phyloP scores from a whole-genome alignment of 768 basidiomycete species.

The Calocybe gangraenosa region DNA sequence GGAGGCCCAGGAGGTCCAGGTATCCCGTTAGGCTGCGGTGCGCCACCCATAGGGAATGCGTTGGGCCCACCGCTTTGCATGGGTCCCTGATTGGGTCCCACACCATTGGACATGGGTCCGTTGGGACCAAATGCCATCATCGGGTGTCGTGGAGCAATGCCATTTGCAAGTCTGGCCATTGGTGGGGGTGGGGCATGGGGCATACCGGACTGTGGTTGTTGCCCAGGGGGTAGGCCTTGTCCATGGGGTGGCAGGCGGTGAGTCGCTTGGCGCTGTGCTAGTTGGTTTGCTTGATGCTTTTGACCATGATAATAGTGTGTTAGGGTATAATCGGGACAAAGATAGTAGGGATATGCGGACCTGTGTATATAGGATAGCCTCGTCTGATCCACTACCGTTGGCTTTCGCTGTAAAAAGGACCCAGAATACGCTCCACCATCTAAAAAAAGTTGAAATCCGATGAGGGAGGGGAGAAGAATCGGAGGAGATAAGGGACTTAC shows the following conservation, averaged over 20 bases:
- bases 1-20: conserved; percentile 20
- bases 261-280: conserved; percentile 27
- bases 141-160: conserved; percentile 16
- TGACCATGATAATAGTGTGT: conserved; percentile 3
- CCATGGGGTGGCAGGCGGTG: conserved; percentile 20
- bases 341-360: conserved; percentile 45
- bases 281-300: conserved; percentile 25
- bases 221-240: conserved; percentile 20
- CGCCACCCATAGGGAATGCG: conserved; percentile 24
- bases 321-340: conserved; percentile 9
- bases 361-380: conserved; percentile 68
- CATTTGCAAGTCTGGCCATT: conserved; percentile 18
- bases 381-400: conserved; percentile 59
- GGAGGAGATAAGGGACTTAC: conserved; percentile 36
- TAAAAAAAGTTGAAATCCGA: conserved; percentile 22
- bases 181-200: conserved; percentile 23
- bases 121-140: conserved; percentile 22
- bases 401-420: conserved; percentile 80
- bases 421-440: conserved; percentile 93
- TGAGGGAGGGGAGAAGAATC: conserved; percentile 12
- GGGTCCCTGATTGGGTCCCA: conserved; percentile 19
- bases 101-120: conserved; percentile 25
- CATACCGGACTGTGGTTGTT: conserved; percentile 20
- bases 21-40: conserved; percentile 21
- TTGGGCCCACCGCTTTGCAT: conserved; percentile 14